Evolutionary conservation across 2,329 filamentous ascomycete species (phyloP), one percentile per base, ranked within the genome.

Genomic region (Alternaria ventricosa): DNA sequence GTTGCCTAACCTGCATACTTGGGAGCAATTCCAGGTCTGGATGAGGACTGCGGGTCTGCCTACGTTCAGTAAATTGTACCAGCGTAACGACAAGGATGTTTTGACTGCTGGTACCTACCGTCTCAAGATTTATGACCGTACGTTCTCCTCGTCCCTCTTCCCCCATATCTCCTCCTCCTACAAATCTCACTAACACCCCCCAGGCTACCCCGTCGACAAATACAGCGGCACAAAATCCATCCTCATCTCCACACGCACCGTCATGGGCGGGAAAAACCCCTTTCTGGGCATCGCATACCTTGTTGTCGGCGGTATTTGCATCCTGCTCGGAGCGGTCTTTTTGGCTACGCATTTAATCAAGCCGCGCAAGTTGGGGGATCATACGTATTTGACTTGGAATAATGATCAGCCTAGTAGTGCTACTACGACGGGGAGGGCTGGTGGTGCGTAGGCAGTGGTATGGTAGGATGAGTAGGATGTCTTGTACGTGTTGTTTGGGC

Each of bases 321-420:
- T 99, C 71, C 78, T 97, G 27, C 88, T 99, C 9, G 96, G 96
- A 55, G 88, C 89, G 25, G 79, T 98, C 58, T 99, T 99, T 82
- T 94, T 95, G 33, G 87, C 93, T 65, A 94, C 93, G 1, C 94
- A 98, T 82, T 86, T 98, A 68, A 89, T 99, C 81, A 94, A 92
- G 78, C 96, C 96, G 66, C 91, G 96, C 76, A 99, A 98, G 91
- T 88, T 99, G 45, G 96, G 96, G 65, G 96, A 99, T 80, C 96
- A 98, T 81, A 97, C 94, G 9, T 98, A 99, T 79, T 87, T 99
- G 53, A 96, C 93, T 23, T 99, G 96, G 96, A 97, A 98, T 79
- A 91, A 89, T 66, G 89, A 92, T 49, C 83, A 87, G 64, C 84
- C 87, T 8, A 85, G 83, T 63, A 85, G 87, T 49, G 87, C 86